Percentiles rank a stretch among this genome's conserved stretches.
These are phyloP conservation scores for Microdochium paspali DNA, from an alignment of 2,329 filamentous ascomycete species.

Conservation along the genomic window DNA sequence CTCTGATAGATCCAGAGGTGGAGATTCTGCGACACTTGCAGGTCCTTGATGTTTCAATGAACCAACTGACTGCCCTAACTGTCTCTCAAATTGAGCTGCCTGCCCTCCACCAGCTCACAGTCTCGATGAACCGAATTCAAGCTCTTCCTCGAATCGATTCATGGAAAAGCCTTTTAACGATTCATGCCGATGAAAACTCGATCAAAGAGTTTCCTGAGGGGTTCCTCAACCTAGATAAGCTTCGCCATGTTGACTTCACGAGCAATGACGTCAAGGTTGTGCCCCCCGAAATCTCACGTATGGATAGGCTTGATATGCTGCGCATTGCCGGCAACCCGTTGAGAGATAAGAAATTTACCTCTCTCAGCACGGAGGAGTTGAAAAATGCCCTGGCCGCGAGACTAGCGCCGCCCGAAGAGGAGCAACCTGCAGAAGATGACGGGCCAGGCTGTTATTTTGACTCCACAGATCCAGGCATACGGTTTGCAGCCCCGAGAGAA, in stretches of 20 bases:
- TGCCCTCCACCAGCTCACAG: slow-evolving; percentile 59
- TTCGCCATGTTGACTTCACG: slow-evolving; percentile 74
- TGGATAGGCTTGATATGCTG: slow-evolving; percentile 69
- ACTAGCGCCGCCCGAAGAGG: slow-evolving; percentile 43
- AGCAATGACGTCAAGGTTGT: slow-evolving; percentile 73
- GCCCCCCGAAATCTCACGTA: slow-evolving; percentile 66
- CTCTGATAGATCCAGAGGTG: slow-evolving; percentile 57
- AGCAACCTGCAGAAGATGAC: background rate
- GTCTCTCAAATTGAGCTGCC: slow-evolving; percentile 45
- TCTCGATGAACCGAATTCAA: slow-evolving; percentile 75
- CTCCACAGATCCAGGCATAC: no score
- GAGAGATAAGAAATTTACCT: slow-evolving; percentile 76
- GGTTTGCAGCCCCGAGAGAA: background rate
- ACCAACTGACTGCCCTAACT: slow-evolving; percentile 53
- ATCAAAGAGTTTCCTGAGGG: slow-evolving; percentile 68
- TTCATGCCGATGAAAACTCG: slow-evolving; percentile 75
- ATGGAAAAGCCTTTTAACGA: slow-evolving; percentile 64
- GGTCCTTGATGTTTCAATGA: slow-evolving; percentile 67
- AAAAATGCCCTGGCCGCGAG: slow-evolving; percentile 64
- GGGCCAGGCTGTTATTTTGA: no score
- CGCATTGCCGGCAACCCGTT: slow-evolving; percentile 84
- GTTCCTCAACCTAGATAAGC: slow-evolving; percentile 55
- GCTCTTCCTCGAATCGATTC: slow-evolving; percentile 62
- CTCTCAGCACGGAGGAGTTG: slow-evolving; percentile 70
- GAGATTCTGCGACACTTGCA: slow-evolving; percentile 56